phyloP scores from a whole-genome alignment of 2,329 filamentous ascomycete genomes.

The Ceratocystis variospora region DNA sequence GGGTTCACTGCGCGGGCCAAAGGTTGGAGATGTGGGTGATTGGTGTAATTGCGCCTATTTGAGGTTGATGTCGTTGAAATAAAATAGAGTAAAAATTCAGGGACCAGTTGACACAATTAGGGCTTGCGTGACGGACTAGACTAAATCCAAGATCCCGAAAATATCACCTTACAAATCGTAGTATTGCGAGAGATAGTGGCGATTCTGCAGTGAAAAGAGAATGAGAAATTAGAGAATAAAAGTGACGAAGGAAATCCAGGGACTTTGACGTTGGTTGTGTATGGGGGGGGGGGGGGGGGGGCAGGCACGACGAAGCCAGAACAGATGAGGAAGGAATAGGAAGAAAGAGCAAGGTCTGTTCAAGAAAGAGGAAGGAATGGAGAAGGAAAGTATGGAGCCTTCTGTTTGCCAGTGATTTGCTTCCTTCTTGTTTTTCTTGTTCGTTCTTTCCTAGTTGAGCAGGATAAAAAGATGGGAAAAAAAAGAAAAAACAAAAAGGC shows the following conservation, averaged over 20 bases:
- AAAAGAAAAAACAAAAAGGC: background rate
- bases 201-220: background rate
- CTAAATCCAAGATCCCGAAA: background rate
- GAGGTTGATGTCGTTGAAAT: background rate
- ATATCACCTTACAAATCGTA: background rate
- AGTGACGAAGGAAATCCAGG: background rate
- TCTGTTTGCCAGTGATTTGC: background rate
- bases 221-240: background rate
- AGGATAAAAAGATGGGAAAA: background rate
- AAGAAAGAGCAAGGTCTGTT: background rate
- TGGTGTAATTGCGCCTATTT: conserved; percentile 6
- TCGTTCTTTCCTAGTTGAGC: background rate
- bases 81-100: background rate
- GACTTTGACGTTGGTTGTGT: background rate
- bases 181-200: background rate
- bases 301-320: background rate
- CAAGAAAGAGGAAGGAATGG: conserved; percentile 7
- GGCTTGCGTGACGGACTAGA: background rate
- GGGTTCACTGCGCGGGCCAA: conserved; percentile 10
- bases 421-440: background rate
- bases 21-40: conserved; percentile 12
- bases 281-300: background rate
- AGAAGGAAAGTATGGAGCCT: conserved; percentile 6
- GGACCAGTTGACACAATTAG: background rate
- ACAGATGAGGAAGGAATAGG: background rate